Base-by-base conservation (phyloP, 2,329 filamentous ascomycete species). In the Sclerotinia sclerotiorum region DNA sequence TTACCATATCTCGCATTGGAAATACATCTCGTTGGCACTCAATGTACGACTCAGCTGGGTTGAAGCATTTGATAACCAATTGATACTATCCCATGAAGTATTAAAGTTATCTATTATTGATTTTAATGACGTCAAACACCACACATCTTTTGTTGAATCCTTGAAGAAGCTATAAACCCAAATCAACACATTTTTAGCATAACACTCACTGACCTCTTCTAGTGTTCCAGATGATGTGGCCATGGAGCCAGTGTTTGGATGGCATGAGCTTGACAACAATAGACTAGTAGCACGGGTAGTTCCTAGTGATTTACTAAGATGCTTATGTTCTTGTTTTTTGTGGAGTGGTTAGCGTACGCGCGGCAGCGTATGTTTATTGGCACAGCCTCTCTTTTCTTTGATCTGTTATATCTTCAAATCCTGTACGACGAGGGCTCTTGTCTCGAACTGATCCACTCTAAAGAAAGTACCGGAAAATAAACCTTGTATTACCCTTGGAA, bases 41-140 rank as follows among this genome's bases (percentile, higher is more conserved):
- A 29, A 49, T 11, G 4, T 11, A 24, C 58, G 21, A 49, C 44
- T 21, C 29, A 39, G 44, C 44, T 35, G 35, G 21, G 24, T 35
- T 35, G 11, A 29, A 49, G 51, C n/a, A 56, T 8, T 56, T 55
- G 19, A 17, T 19, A 55, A 57, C 57, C 52, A 17, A 19, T 49
- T 29, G 35, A 46, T 15, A 5, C 19, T 58, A 49, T 21, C 54
- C 27, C 15, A 39, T 49, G 42, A 29, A 58, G 35, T 10, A 51
- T 24, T 60, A 17, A 24, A 39, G 7, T 8, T 15, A 39, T 32
- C 44, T 61, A 54, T 54, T 11, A 67, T 60, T 44, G 42, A 49
- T 24, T 29, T n/a, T 2, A 32, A 54, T 67, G 56, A 67, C 65
- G 65, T 67, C 56, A 57, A 67, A 54, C 35, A 67, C n/a, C 27